Conservation (phyloP, 352 stramenopile species). For the Phytopythium mirpurense region DNA sequence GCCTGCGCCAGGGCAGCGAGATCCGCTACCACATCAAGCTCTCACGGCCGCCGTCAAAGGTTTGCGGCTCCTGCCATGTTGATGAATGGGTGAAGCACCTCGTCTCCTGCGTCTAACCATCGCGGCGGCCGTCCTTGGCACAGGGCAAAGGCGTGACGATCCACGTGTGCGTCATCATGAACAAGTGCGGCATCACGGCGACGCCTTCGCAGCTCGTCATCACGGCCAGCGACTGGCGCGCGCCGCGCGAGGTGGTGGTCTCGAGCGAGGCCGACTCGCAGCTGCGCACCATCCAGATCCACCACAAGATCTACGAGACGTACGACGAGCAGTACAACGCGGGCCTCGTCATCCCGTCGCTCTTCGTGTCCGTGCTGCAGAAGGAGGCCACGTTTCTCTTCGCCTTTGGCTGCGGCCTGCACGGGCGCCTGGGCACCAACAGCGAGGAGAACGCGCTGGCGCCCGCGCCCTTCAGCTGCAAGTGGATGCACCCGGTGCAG, state of each 20-base stretch:
- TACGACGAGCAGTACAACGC: constrained; percentile 46
- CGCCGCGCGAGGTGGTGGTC: constrained; percentile 39
- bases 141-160: constrained; percentile 55
- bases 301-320: constrained; percentile 61
- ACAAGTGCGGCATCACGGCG: constrained; percentile 50
- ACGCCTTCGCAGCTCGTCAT: constrained; percentile 42
- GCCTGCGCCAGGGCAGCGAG: constrained; percentile 54
- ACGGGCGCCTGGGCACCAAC: constrained; percentile 49
- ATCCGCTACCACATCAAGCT: constrained; percentile 62
- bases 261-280: constrained; percentile 40
- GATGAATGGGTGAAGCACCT: too few relatives aligned
- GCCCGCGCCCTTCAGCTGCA: constrained; percentile 48
- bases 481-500: constrained; percentile 68
- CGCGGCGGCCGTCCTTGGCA: not conserved
- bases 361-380: constrained; percentile 64
- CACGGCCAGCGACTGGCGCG: constrained; percentile 45
- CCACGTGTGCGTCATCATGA: constrained; percentile 55
- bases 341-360: constrained; percentile 40
- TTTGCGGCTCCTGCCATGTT: constrained; percentile 13
- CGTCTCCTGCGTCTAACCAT: not conserved
- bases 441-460: constrained; percentile 37
- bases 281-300: constrained; percentile 60
- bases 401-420: constrained; percentile 49
- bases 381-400: constrained; percentile 76
- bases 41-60: constrained; percentile 36